These are phyloP conservation scores for Blastobotrys apis DNA, from an alignment of 1,139 yeast genomes.

Conservation along the genomic window DNA sequence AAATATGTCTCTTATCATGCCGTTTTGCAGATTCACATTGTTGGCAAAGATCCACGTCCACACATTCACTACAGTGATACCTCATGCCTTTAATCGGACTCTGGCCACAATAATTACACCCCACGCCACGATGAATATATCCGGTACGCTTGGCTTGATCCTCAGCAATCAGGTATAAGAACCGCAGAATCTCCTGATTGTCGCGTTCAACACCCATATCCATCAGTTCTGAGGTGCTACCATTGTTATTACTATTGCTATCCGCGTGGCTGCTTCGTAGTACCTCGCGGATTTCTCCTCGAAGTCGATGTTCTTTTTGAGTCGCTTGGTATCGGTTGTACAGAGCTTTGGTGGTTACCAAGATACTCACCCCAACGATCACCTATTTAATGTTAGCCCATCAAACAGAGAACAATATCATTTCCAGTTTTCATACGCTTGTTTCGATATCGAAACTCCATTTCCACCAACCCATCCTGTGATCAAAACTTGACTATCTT, in stretches of 20 bases:
- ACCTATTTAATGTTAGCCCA: no score
- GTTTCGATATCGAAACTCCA: no score
- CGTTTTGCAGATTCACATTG: constrained; percentile 26
- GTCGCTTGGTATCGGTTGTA: neutral
- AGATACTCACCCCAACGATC: neutral
- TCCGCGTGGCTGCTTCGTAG: no score
- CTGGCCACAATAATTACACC: constrained; percentile 31
- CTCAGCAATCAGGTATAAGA: constrained; percentile 29
- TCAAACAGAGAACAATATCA: no score
- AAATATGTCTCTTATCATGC: constrained; percentile 27
- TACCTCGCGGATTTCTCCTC: no score
- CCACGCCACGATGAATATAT: constrained; percentile 31
- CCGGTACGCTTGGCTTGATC: constrained; percentile 22
- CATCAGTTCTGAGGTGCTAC: neutral
- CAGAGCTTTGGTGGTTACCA: neutral
- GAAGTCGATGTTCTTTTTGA: neutral
- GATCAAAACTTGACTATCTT: no score
- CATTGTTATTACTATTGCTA: neutral
- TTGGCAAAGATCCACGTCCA: constrained; percentile 33
- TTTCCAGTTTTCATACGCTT: no score
- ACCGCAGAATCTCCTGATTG: constrained; percentile 21
- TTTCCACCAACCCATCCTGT: no score
- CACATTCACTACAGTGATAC: constrained; percentile 33
- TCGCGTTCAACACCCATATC: neutral
- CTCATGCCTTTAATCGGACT: constrained; percentile 33